Conservation (phyloP, 164 flowering plant species). For the Umbellularia californica region DNA sequence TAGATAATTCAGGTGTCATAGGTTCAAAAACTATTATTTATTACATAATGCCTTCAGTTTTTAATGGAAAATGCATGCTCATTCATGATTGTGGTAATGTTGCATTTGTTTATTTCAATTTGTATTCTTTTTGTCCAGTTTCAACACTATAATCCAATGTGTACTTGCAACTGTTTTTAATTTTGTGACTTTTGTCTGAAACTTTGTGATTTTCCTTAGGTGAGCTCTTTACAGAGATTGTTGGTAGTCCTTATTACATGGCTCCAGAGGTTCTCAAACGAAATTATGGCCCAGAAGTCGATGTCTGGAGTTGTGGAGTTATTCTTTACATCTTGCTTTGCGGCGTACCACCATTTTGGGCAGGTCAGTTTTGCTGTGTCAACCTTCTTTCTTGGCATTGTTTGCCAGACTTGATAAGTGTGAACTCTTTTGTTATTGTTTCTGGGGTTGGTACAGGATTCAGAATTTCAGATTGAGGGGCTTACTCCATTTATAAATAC, state of each 20-base stretch:
- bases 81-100: not conserved
- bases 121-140: not conserved
- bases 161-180: not conserved
- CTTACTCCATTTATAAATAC: not conserved
- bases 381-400: not conserved
- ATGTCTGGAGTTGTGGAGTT: constrained; percentile 97
- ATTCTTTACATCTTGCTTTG: constrained; percentile 86
- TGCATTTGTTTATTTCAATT: not conserved
- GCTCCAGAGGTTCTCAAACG: constrained; percentile 92
- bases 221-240: constrained; percentile 75
- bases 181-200: too few species aligned
- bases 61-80: too few species aligned
- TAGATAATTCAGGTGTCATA: not conserved
- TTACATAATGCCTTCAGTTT: too few species aligned
- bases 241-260: constrained; percentile 97
- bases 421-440: not conserved
- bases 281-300: constrained; percentile 82
- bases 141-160: not conserved
- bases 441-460: not conserved
- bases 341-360: constrained; percentile 96
- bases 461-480: not conserved
- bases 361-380: constrained; percentile 50
- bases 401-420: not conserved
- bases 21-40: not conserved
- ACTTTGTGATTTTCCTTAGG: constrained; percentile 34